phyloP scores from a whole-genome alignment of 257 asterid genomes.

The Verbascum thapsus region DNA sequence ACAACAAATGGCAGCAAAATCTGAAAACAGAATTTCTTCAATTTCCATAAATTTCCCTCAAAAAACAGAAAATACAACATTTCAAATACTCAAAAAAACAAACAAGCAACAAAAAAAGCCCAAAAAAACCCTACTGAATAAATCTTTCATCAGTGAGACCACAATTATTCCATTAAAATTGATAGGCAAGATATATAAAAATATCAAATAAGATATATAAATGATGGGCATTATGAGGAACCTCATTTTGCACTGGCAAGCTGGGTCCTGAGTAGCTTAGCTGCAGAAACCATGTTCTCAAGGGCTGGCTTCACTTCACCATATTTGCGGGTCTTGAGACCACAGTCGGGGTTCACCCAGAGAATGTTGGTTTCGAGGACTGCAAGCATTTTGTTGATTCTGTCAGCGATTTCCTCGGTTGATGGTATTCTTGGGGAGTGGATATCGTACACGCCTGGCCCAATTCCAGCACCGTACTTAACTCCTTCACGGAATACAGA shows the following conservation, averaged over 20 bases:
- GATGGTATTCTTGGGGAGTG: slow-evolving; percentile 77
- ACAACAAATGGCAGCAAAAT: not conserved
- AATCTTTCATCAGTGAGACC: slow-evolving; percentile 27
- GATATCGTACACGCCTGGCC: slow-evolving; percentile 73
- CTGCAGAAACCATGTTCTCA: slow-evolving; percentile 60
- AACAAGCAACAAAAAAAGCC: not conserved
- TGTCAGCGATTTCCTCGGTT: slow-evolving; percentile 56
- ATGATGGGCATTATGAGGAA: not conserved
- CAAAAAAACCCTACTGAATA: slow-evolving; percentile 25
- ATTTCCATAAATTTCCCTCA: slow-evolving; percentile 2
- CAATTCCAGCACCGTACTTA: slow-evolving; percentile 68
- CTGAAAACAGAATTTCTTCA: slow-evolving; percentile 5
- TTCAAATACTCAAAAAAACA: not conserved
- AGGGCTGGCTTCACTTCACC: slow-evolving; percentile 65
- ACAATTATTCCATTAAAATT: slow-evolving; percentile 31
- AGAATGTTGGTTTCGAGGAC: slow-evolving; percentile 64
- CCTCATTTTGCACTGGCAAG: slow-evolving; percentile 54
- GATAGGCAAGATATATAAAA: not conserved
- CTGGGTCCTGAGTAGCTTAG: slow-evolving; percentile 58
- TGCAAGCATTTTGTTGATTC: slow-evolving; percentile 67
- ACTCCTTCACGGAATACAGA: slow-evolving; percentile 23
- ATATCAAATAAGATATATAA: too few relatives aligned
- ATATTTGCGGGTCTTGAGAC: slow-evolving; percentile 69
- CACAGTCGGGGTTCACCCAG: slow-evolving; percentile 77
- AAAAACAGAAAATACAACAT: slow-evolving; percentile 8